phyloP scores from a whole-genome alignment of 305 asterid genomes.

The Solanum aculeatissimum region DNA sequence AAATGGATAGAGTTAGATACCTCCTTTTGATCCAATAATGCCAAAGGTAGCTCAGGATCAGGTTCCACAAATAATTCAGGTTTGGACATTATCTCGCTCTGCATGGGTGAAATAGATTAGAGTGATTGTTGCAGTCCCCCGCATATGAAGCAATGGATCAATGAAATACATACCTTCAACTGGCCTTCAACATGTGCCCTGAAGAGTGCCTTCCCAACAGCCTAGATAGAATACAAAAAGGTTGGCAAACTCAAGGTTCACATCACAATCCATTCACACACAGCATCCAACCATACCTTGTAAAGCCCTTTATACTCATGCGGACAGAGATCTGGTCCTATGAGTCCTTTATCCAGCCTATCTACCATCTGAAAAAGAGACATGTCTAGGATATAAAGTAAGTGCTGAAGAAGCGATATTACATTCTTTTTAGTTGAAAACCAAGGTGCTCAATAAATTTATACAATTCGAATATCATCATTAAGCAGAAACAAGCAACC shows the following conservation, averaged over 20 bases:
- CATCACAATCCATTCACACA: conserved; percentile 5
- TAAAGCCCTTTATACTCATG: conserved; percentile 86
- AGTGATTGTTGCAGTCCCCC: conserved; percentile 1
- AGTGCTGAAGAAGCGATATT: background rate
- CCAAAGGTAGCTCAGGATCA: conserved; percentile 92
- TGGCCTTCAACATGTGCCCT: conserved; percentile 97
- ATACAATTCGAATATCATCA: background rate
- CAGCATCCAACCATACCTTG: conserved; percentile 44
- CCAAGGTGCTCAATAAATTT: background rate
- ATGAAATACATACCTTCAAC: conserved; percentile 48
- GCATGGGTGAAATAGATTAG: conserved; percentile 19
- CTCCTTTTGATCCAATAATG: conserved; percentile 86
- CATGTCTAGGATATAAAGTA: background rate
- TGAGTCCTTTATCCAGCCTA: conserved; percentile 70
- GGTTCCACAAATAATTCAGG: conserved; percentile 92
- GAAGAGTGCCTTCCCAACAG: conserved; percentile 90
- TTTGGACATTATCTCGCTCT: conserved; percentile 90
- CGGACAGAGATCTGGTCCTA: conserved; percentile 53
- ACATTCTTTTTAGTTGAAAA: background rate
- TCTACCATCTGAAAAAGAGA: conserved; percentile 62
- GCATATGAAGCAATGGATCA: conserved; percentile 4
- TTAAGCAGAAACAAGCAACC: background rate
- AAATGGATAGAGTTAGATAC: conserved; percentile 12
- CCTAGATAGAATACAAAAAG: conserved; percentile 35
- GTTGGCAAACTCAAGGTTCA: conserved; percentile 11